These are phyloP conservation scores for Zygosaccharomyces bailii DNA, from an alignment of 805 yeast species.

Conservation along the genomic window DNA sequence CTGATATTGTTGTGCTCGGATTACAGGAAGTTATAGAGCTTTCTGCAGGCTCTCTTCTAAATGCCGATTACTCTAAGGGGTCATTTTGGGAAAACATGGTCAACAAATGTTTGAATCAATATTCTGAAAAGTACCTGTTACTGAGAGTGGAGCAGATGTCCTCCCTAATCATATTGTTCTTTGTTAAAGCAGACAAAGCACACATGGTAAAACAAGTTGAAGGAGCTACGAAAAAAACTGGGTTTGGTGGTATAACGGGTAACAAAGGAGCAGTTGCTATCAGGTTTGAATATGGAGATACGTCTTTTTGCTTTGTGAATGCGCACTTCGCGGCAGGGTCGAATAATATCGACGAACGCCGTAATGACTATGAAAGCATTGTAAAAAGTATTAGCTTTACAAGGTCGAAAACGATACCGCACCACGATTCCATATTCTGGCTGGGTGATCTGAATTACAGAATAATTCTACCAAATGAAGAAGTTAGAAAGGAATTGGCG, in stretches of 20 bases:
- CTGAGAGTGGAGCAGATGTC: conserved; percentile 74
- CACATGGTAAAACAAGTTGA: conserved; percentile 72
- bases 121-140: conserved; percentile 53
- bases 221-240: conserved; percentile 94
- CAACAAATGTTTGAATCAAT: conserved; percentile 56
- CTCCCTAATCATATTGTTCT: conserved; percentile 60
- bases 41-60: conserved; percentile 85
- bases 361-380: conserved; percentile 75
- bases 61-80: conserved; percentile 77
- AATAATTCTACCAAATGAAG: conserved; percentile 66
- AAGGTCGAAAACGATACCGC: conserved; percentile 68
- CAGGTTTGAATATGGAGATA: conserved; percentile 74
- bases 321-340: conserved; percentile 95
- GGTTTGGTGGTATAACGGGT: conserved; percentile 95
- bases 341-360: conserved; percentile 75
- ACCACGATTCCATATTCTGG: conserved; percentile 90
- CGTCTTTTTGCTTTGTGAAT: conserved; percentile 79
- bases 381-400: conserved; percentile 73
- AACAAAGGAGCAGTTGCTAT: conserved; percentile 97
- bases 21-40: conserved; percentile 92
- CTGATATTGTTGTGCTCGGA: conserved; percentile 86
- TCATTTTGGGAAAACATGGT: conserved; percentile 75
- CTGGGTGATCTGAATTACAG: conserved; percentile 92
- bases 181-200: conserved; percentile 50
- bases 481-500: conserved; percentile 56